Conservation (phyloP, 148 eudicot genomes). For the Camellia granthamiana region DNA sequence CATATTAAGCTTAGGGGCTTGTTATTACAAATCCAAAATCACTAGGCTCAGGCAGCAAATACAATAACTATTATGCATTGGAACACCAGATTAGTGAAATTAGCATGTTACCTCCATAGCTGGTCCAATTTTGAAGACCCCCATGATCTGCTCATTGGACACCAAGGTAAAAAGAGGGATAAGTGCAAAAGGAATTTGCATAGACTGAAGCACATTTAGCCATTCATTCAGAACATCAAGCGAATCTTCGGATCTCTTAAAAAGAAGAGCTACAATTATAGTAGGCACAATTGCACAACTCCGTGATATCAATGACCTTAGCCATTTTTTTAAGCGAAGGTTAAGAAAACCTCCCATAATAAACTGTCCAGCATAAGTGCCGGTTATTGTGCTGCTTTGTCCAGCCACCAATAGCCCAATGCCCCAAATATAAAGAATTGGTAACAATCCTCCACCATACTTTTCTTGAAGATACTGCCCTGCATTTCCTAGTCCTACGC, state of each 20-base stretch:
- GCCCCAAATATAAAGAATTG: constrained; percentile 87
- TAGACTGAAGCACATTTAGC: constrained; percentile 87
- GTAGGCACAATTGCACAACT: constrained; percentile 90
- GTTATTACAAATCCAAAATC: background rate
- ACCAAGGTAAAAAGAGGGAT: constrained; percentile 87
- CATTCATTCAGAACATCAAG: constrained; percentile 80
- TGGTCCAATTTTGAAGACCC: constrained; percentile 71
- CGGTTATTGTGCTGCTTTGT: constrained; percentile 90
- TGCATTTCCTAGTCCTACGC: constrained; percentile 80
- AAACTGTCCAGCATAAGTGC: constrained; percentile 94
- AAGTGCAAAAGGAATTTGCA: constrained; percentile 86
- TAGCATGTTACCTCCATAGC: constrained; percentile 47
- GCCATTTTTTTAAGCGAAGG: constrained; percentile 60
- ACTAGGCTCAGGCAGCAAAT: background rate
- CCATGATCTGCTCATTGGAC: constrained; percentile 75
- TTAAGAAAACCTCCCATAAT: constrained; percentile 89
- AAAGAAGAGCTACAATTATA: constrained; percentile 58
- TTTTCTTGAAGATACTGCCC: constrained; percentile 80
- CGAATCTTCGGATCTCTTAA: constrained; percentile 59
- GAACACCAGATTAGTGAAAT: background rate
- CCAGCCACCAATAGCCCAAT: constrained; percentile 91
- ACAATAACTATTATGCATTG: background rate
- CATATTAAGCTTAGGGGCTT: background rate
- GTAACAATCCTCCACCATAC: constrained; percentile 79
- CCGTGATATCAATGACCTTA: constrained; percentile 75